Evolutionary conservation across 2,329 filamentous ascomycete genomes (phyloP).

Genomic region (Cladosporium sp.): DNA sequence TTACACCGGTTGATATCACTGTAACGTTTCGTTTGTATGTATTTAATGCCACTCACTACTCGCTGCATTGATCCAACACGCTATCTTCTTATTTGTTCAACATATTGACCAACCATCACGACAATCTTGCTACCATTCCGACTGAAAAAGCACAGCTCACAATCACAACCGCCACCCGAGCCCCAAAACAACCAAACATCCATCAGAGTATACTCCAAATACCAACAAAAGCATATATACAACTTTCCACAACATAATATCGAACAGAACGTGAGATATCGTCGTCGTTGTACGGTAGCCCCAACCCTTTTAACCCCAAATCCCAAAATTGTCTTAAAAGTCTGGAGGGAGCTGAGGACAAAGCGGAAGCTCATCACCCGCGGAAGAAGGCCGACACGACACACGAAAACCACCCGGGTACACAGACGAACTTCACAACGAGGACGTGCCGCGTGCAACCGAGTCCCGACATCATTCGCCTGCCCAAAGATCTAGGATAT

Average conservation of each 20-base stretch:
- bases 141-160: neutral
- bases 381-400: neutral
- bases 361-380: neutral
- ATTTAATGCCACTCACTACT: no score
- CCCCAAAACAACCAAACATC: neutral
- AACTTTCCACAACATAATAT: neutral
- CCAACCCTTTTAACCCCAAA: neutral
- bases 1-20: neutral
- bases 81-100: neutral
- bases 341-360: neutral
- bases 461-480: neutral
- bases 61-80: neutral
- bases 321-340: neutral
- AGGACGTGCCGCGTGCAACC: neutral
- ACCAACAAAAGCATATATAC: no score
- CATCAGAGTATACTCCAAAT: no score
- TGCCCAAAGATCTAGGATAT: neutral
- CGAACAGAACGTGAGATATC: neutral
- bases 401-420: neutral
- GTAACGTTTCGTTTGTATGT: neutral
- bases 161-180: neutral
- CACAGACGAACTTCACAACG: neutral
- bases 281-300: neutral
- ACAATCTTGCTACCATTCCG: neutral
- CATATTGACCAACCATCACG: neutral